Evolutionary conservation across 2,329 filamentous ascomycete species (phyloP).

Genomic region (Colletotrichum lini): DNA sequence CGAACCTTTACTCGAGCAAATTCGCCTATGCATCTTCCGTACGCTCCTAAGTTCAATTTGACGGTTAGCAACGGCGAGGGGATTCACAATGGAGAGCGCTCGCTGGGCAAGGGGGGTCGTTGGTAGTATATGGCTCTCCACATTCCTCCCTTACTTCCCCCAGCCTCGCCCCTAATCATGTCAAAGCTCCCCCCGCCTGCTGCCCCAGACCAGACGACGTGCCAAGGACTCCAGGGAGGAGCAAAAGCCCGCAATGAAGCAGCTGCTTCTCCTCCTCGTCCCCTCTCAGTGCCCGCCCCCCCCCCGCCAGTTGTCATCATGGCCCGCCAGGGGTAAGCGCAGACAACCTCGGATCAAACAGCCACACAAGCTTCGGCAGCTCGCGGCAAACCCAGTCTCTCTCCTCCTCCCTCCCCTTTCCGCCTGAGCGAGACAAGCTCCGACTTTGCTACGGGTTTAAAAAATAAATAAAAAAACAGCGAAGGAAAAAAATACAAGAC

Average conservation of each 20-base stretch:
- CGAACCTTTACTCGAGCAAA: background rate
- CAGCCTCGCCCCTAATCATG: constrained; percentile 16
- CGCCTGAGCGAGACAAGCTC: constrained; percentile 30
- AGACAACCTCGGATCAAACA: constrained; percentile 44
- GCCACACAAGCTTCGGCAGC: constrained; percentile 42
- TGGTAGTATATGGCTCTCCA: constrained; percentile 32
- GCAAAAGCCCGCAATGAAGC: background rate
- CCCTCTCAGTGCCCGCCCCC: background rate
- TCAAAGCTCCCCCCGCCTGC: constrained; percentile 38
- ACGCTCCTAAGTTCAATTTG: background rate
- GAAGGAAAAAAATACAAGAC: background rate
- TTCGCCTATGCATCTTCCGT: background rate
- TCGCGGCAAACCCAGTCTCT: constrained; percentile 35
- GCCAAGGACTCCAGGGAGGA: constrained; percentile 5
- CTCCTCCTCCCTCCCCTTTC: constrained; percentile 19
- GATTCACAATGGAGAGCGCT: background rate
- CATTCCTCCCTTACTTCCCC: constrained; percentile 33
- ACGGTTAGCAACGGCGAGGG: background rate
- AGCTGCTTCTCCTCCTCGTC: constrained; percentile 10
- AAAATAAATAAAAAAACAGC: constrained; percentile 13
- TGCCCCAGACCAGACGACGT: constrained; percentile 25
- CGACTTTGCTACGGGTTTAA: constrained; percentile 13
- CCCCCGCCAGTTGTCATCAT: constrained; percentile 24
- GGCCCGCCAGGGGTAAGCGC: constrained; percentile 40
- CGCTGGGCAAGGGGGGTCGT: constrained; percentile 2